Evolutionary conservation across 192 early-diverging fungal genomes (phyloP).

Genomic region (Backusella luteola): DNA sequence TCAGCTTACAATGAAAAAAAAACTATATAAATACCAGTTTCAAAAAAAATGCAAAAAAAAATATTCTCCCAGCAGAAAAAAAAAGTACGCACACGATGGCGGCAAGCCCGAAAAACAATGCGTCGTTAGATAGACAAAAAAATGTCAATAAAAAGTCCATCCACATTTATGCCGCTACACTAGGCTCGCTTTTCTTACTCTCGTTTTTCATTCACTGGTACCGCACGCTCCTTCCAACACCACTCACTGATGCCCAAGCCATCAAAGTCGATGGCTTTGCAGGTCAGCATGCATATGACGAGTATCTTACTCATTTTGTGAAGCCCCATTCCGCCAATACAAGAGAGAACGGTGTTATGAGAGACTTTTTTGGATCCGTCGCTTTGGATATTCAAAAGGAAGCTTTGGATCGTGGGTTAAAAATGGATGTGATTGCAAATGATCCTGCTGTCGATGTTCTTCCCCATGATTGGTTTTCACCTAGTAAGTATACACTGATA

Average conservation of each 20-base stretch:
- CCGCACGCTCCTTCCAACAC: constrained; percentile 9
- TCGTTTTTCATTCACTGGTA: constrained; percentile 10
- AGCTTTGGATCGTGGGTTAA: constrained; percentile 13
- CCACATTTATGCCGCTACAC: background rate
- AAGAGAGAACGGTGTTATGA: constrained; percentile 22
- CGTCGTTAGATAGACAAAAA: background rate
- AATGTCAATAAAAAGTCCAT: background rate
- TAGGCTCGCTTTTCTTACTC: constrained; percentile 7
- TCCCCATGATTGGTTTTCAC: background rate
- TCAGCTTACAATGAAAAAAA: background rate
- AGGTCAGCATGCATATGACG: constrained; percentile 36
- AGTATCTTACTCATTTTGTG: constrained; percentile 27
- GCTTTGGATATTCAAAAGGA: background rate
- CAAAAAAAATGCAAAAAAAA: background rate
- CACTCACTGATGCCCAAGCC: constrained; percentile 24
- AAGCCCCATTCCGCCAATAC: constrained; percentile 33
- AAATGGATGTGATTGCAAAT: constrained; percentile 23
- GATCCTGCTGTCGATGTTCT: constrained; percentile 12
- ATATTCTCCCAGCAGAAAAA: background rate
- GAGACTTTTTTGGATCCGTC: constrained; percentile 13
- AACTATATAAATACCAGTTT: background rate
- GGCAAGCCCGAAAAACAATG: background rate
- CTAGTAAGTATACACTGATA: background rate
- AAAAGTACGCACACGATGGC: background rate
- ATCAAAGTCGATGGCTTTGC: constrained; percentile 19